Base-by-base conservation (phyloP, 2,329 filamentous ascomycete genomes). In the Ceratocystis eucalypticola region DNA sequence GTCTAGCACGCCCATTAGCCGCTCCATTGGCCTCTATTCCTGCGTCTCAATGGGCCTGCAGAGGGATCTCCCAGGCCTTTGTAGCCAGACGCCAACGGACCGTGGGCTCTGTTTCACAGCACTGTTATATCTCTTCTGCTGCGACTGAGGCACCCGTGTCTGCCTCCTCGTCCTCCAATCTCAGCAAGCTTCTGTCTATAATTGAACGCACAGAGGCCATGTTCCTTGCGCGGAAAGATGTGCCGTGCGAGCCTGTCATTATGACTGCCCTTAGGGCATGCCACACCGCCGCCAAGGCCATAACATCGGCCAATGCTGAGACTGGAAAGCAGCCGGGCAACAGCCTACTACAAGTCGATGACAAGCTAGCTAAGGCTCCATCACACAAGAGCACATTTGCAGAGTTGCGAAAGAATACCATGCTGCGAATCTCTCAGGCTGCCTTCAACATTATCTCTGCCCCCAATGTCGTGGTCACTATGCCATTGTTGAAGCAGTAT, bases 391-490 rank as follows among this genome's bases (percentile, higher is more conserved):
- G 68, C 65, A 63, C 65, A 62, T 65, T 66, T 20, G 25, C 67
- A 45, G 61, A 68, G 25, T 72, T 76, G 69, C 70, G 81, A 57
- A 74, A 75, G 68, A 76, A 79, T 59, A 77, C 80, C 30, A 74
- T 80, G 66, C 76, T 80, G 70, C 77, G 77, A 70, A 79, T 87
- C 66, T 85, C 84, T 25, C 73, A 80, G 63, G 76, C 82, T 6
- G 85, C 88, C n/a, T 88, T 89, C 74, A 78, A 81, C 46, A 82
- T 96, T 66, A 74, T 96, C 68, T 81, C 82, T 61, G 84, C 93
- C 71, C 85, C 88, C 3, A 85, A 87, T 68, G 86, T 96, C 61
- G 89, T 91, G 76, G 88, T 97, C 72, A 88, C 89, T 3, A 84
- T 87, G 7, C 78, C 82, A 37, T 78, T 93, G 44, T 83, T 97